phyloP scores from a whole-genome alignment of 176 grass and related monocot genomes.

The Aegilops longissima region DNA sequence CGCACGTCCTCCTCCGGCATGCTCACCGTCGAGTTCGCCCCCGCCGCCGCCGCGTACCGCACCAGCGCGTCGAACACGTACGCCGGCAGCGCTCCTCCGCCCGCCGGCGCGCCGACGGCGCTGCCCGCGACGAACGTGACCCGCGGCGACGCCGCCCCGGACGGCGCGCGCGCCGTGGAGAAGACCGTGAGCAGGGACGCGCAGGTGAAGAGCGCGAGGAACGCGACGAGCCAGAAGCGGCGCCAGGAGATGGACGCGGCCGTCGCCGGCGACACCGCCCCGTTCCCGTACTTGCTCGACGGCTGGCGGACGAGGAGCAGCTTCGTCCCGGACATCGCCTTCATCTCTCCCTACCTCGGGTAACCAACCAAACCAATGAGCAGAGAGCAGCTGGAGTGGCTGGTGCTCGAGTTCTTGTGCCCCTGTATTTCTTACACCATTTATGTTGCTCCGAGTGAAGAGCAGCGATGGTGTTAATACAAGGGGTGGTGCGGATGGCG shows the following conservation, averaged over 20 bases:
- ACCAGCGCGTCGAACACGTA: slow-evolving; percentile 87
- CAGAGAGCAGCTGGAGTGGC: not conserved
- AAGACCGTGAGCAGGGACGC: slow-evolving; percentile 70
- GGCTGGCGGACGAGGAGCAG: slow-evolving; percentile 36
- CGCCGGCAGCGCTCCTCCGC: slow-evolving; percentile 22
- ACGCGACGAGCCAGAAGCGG: slow-evolving; percentile 50
- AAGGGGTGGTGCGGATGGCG: not conserved
- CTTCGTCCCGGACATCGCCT: slow-evolving; percentile 38
- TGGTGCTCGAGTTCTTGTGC: not conserved
- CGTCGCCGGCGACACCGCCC: slow-evolving; percentile 11
- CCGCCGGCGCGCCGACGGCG: too few species aligned
- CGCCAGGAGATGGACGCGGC: slow-evolving; percentile 24
- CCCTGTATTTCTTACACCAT: not conserved
- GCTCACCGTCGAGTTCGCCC: slow-evolving; percentile 60
- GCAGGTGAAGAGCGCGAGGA: slow-evolving; percentile 64
- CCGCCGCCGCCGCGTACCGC: slow-evolving; percentile 64
- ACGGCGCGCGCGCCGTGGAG: slow-evolving; percentile 39
- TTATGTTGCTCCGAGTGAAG: not conserved
- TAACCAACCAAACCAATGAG: not conserved
- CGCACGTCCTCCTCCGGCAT: slow-evolving; percentile 73
- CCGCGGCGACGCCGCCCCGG: not conserved
- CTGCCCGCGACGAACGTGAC: not conserved
- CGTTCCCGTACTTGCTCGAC: slow-evolving; percentile 41
- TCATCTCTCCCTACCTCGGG: not conserved
- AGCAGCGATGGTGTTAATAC: slow-evolving; percentile 3